phyloP scores from a whole-genome alignment of 2,329 filamentous ascomycete genomes.

The Talaromyces sp. region DNA sequence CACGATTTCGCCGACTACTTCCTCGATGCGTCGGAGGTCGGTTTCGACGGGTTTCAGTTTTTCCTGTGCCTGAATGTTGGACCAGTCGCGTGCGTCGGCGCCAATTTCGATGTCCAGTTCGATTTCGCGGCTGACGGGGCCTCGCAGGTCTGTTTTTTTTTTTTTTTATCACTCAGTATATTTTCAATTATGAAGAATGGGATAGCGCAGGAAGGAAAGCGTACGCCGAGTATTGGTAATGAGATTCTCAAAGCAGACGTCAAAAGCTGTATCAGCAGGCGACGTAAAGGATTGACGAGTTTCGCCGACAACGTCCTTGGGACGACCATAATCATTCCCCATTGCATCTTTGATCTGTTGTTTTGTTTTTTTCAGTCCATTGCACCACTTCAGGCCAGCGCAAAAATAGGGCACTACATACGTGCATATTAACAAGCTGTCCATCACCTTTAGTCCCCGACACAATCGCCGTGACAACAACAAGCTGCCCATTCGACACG shows the following conservation, averaged over 20 bases:
- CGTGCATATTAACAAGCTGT: constrained; percentile 89
- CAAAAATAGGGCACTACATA: constrained; percentile 44
- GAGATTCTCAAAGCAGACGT: constrained; percentile 93
- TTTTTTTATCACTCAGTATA: too few species aligned
- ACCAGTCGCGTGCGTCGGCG: constrained; percentile 97
- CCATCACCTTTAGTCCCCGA: constrained; percentile 86
- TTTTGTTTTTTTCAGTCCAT: too few species aligned
- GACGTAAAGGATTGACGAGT: constrained; percentile 91
- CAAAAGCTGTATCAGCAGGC: constrained; percentile 84
- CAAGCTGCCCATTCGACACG: constrained; percentile 82
- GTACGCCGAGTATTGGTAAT: constrained; percentile 53
- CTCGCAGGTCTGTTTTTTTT: constrained; percentile 34
- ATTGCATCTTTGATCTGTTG: constrained; percentile 87
- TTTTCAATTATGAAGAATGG: neutral
- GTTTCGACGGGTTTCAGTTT: constrained; percentile 97
- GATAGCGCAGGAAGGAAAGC: constrained; percentile 28
- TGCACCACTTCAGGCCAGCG: neutral
- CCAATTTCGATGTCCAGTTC: constrained; percentile 96
- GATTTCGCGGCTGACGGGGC: constrained; percentile 61
- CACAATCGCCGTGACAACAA: constrained; percentile 88
- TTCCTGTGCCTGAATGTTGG: constrained; percentile 88
- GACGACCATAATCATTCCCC: constrained; percentile 90
- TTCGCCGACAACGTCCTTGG: constrained; percentile 87
- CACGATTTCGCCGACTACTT: constrained; percentile 83
- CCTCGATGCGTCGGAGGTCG: constrained; percentile 86